Conservation (phyloP, 2,329 filamentous ascomycete species). For the Bipolaris cookei region DNA sequence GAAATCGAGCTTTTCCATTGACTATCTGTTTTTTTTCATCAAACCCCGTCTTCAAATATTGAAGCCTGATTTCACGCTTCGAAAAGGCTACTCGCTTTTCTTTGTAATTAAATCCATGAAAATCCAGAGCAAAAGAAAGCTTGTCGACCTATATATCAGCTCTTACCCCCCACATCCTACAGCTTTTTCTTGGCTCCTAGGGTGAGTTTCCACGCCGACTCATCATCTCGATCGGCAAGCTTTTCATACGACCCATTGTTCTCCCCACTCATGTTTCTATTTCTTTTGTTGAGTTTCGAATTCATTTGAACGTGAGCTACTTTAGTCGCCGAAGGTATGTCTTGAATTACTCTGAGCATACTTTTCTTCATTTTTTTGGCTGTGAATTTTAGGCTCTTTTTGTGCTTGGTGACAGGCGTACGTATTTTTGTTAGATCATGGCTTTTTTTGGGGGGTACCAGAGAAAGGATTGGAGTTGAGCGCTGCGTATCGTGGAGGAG, state of each 20-base stretch:
- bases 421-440: background rate
- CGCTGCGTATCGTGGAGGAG: constrained; percentile 6
- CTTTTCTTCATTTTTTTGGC: constrained; percentile 5
- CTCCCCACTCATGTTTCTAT: constrained; percentile 2
- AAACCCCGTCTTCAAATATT: no score
- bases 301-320: constrained; percentile 4
- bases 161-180: background rate
- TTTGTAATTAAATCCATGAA: no score
- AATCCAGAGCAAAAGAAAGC: no score
- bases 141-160: no score
- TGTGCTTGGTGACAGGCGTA: background rate
- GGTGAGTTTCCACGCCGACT: background rate
- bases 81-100: no score
- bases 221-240: background rate
- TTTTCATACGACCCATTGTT: constrained; percentile 1
- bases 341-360: constrained; percentile 5
- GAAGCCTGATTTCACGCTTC: no score
- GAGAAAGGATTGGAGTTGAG: constrained; percentile 9
- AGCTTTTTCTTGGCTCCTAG: background rate
- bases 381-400: background rate
- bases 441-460: background rate
- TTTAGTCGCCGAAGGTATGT: constrained; percentile 2
- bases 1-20: no score
- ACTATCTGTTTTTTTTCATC: no score
- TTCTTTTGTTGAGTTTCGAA: background rate